phyloP scores from a whole-genome alignment of 768 basidiomycete genomes.

The Podaxis sp. region DNA sequence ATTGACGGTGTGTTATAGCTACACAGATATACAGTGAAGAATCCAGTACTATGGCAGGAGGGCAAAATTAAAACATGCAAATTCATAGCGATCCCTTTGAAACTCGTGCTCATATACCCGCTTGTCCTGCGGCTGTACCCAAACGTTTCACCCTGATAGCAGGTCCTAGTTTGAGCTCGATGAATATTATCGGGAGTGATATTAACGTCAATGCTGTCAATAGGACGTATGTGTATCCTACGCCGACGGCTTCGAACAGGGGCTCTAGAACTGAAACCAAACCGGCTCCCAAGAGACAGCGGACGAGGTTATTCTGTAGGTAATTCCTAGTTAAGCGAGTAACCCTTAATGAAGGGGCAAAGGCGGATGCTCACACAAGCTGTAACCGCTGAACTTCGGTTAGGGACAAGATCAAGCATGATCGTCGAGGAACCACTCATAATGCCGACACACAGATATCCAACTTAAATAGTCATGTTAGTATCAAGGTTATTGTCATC shows the following conservation, averaged over 20 bases:
- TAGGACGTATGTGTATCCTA: constrained; percentile 71
- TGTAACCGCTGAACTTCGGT: constrained; percentile 64
- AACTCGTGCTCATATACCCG: too few species aligned
- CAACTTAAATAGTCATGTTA: constrained; percentile 39
- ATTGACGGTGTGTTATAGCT: background rate
- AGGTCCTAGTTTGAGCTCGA: constrained; percentile 56
- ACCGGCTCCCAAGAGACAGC: constrained; percentile 60
- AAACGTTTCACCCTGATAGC: constrained; percentile 27
- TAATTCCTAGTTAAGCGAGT: background rate
- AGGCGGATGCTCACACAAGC: constrained; percentile 56
- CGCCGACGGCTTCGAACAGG: constrained; percentile 55
- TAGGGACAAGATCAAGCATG: constrained; percentile 63
- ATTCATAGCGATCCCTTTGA: too few species aligned
- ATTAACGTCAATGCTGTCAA: constrained; percentile 51
- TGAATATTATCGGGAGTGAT: constrained; percentile 47
- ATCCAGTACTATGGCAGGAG: too few species aligned
- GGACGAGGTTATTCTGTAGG: constrained; percentile 66
- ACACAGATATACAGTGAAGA: background rate
- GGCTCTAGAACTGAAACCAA: constrained; percentile 66
- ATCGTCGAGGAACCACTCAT: constrained; percentile 64
- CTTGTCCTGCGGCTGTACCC: background rate
- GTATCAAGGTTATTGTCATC: background rate
- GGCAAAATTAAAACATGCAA: too few species aligned
- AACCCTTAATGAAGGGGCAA: background rate
- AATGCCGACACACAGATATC: constrained; percentile 40